A percentile compares a stretch with the other conserved stretches of the same genome.
These are phyloP conservation scores for Hanseniaspora mollemarum DNA, from an alignment of 805 yeast species.

Conservation along the genomic window DNA sequence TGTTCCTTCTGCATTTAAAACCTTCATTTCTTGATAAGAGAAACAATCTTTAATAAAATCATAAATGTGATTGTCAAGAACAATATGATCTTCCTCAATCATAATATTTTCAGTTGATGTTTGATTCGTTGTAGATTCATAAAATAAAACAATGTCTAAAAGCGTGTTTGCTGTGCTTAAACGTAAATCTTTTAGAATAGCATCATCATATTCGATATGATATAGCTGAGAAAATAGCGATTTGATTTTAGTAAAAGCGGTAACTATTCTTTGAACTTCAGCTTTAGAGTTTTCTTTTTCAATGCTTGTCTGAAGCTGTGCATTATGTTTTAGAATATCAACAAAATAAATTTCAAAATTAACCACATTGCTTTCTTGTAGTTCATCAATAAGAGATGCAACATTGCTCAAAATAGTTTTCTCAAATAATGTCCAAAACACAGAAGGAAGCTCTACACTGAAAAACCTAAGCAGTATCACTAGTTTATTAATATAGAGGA, in stretches of 20 bases:
- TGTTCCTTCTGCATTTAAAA: not conserved
- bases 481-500: slow-evolving; percentile 25
- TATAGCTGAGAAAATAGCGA: not conserved
- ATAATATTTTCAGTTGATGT: not conserved
- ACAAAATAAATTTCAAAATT: slow-evolving; percentile 9
- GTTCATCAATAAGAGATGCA: slow-evolving; percentile 4
- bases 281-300: not conserved
- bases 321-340: not conserved
- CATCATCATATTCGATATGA: slow-evolving; percentile 9
- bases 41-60: slow-evolving; percentile 4
- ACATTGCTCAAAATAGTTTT: slow-evolving; percentile 19
- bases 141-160: not conserved
- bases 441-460: slow-evolving; percentile 22
- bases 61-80: not conserved
- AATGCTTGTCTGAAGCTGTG: not conserved
- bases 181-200: not conserved
- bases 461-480: slow-evolving; percentile 24
- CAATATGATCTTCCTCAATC: not conserved
- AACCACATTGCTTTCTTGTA: not conserved
- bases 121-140: not conserved
- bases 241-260: not conserved
- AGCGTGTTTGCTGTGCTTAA: not conserved
- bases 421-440: slow-evolving; percentile 19
- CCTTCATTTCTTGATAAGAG: slow-evolving; percentile 2
- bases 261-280: not conserved